Percentiles rank a stretch among this genome's conserved stretches.
phyloP scores from a whole-genome alignment of 768 basidiomycete species.

The Lentinus brumalis region DNA sequence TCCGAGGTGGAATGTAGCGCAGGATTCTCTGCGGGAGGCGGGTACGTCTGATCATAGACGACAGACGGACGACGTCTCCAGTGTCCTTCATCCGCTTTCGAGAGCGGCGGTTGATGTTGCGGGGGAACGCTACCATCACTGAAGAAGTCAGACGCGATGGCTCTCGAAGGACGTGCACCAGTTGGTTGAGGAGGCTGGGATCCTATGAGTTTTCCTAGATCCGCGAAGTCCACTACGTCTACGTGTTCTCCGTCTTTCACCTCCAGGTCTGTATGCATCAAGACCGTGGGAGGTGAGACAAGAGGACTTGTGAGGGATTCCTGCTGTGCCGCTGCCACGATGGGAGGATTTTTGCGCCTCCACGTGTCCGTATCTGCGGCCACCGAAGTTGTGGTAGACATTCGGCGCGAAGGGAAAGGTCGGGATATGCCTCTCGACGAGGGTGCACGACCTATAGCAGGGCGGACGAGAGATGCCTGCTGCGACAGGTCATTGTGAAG shows the following conservation, averaged over 20 bases:
- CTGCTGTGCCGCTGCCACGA: constrained; percentile 38
- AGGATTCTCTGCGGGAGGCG: not conserved
- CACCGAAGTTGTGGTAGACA: constrained; percentile 13
- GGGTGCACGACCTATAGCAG: constrained; percentile 32
- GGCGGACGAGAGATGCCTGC: constrained; percentile 2
- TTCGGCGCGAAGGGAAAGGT: constrained; percentile 30
- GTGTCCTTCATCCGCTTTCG: constrained; percentile 40
- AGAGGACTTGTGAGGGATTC: constrained; percentile 30
- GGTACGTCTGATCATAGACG: not conserved
- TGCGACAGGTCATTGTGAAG: constrained; percentile 3
- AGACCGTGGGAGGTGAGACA: constrained; percentile 27
- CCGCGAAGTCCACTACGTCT: constrained; percentile 81
- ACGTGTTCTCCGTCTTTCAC: constrained; percentile 58
- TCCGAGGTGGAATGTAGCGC: not conserved
- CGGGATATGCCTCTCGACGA: constrained; percentile 35
- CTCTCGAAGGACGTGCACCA: constrained; percentile 40
- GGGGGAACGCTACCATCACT: constrained; percentile 41
- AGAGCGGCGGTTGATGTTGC: constrained; percentile 11
- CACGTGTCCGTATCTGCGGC: constrained; percentile 57
- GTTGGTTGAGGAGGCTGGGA: constrained; percentile 33
- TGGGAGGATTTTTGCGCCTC: constrained; percentile 54
- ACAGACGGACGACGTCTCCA: constrained; percentile 45
- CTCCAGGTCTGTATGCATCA: constrained; percentile 43
- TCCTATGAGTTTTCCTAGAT: constrained; percentile 71
- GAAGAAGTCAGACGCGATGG: constrained; percentile 74